Base-by-base conservation (phyloP, 169 alveolate genomes). In the Theileria parva region DNA sequence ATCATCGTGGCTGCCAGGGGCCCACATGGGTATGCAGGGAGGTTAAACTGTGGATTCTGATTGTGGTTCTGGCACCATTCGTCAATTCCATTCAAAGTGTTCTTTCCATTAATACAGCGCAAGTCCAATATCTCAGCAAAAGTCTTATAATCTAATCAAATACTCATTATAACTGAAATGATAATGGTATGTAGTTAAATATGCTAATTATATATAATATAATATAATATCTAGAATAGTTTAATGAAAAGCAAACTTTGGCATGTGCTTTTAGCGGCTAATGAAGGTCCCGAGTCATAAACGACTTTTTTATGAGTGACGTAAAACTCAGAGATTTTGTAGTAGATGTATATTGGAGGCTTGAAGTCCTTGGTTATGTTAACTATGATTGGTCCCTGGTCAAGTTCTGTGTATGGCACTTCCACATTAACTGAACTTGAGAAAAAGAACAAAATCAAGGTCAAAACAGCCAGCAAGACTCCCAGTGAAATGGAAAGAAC, bases 1-100 rank as follows among this genome's bases (percentile, higher is more conserved):
- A 85, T 85, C 15, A 85, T 39, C 17, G 91, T 85, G 30, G 91
- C 91, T 0, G 91, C 64, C 72, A 78, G 37, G n/a, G 85, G 67
- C 17, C 91, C 91, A 32, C 91, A 85, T 15, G 91, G 91, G 32
- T 85, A 85, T 7, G 85, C 87, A 17, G 76, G 78, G 0, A 25
- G 21, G 50, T 85, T 59, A 60, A 78, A 85, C 0, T 21, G 32
- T n/a, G 83, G 85, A 11, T 57, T 59, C 13, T 21, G 44, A 11
- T 73, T 53, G 74, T 76, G 28, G 5, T 39, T 34, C 12, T 8
- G 17, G 34, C 87, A 77, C 91, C 86, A 72, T 19, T 78, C 76
- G 76, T 85, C 88, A 4, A 51, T 53, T 28, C 87, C 87, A 34
- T 85, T 77, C 13, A 85, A 57, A 44, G 91, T 85, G 75, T 85